Evolutionary conservation across 202 grass and related monocot species (phyloP), one percentile per base, ranked within the genome.

Genomic region (Cymbopogon flexuosus): DNA sequence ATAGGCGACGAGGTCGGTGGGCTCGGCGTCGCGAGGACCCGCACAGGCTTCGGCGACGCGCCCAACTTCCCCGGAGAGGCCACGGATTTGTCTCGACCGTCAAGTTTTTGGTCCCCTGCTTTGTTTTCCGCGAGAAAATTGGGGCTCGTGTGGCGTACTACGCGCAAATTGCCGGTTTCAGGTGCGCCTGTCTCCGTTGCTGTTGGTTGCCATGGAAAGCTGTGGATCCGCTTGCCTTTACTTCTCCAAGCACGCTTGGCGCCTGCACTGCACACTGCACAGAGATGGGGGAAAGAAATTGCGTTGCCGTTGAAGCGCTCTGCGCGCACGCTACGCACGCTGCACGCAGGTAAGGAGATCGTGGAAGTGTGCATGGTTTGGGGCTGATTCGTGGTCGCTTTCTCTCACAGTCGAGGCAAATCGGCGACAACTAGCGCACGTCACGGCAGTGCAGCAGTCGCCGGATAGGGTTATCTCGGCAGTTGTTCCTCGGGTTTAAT

Each of bases 111-210:
- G n/a, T 0, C 27, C 21, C 4, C 19, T 13, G 19, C 21, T 7
- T 57, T 9, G 0, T 21, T 34, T 3, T 34, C 29, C 16, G 33
- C 42, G 45, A 47, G 10, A 68, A 40, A 42, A 68, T 13, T 3
- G 65, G 19, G 19, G 52, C 51, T 54, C 27, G 27, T 6, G 6
- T 0, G 10, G 57, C 54, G 41, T 52, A 45, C 2, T 35, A 24
- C 57, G 21, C 23, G 33, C 33, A 4, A 10, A 9, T 10, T 58
- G 40, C 81, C 62, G n/a, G 0, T 84, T 79, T 30, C 10, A n/a
- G 76, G 61, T 70, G 34, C 10, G 81, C 54, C 11, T 52, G 14
- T 77, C 75, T 56, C 81, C 16, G 81, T 84, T 68, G 76, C 52
- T 16, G 39, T 54, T 65, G 51, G 30, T 67, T 43, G 81, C 1